Evolutionary conservation across 495 filamentous ascomycete species (phyloP).

Genomic region (Entonaema liquescens): DNA sequence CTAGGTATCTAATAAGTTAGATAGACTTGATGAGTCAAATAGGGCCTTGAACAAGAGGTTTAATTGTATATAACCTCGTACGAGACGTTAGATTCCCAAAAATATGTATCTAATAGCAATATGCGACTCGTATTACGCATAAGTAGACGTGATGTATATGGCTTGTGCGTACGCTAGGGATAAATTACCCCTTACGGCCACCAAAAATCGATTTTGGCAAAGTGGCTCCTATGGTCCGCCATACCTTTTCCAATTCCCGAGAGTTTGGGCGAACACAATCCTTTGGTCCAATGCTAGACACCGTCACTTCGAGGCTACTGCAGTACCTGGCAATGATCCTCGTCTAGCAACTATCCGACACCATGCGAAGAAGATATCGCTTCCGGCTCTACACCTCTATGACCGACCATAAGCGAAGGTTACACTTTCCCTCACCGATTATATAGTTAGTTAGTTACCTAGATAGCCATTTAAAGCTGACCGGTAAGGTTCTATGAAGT

Average conservation of each 20-base stretch:
- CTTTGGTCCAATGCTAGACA: not conserved
- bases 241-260: constrained; percentile 4
- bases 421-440: not conserved
- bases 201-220: too few relatives aligned
- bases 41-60: too few relatives aligned
- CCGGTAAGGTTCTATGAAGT: not conserved
- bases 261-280: not conserved
- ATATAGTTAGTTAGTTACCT: not conserved
- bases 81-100: too few relatives aligned
- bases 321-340: constrained; percentile 7
- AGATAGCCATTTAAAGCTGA: not conserved
- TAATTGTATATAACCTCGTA: too few relatives aligned
- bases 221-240: too few relatives aligned
- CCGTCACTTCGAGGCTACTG: not conserved
- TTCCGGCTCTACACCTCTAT: not conserved
- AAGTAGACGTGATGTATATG: too few relatives aligned
- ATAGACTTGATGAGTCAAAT: too few relatives aligned
- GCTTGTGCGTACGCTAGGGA: too few relatives aligned
- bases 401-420: not conserved
- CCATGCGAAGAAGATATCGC: not conserved
- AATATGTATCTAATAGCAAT: too few relatives aligned
- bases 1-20: too few relatives aligned
- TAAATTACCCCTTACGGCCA: too few relatives aligned
- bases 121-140: too few relatives aligned
- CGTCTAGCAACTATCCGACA: not conserved